phyloP scores from a whole-genome alignment of 176 grass and related monocot species.

The Phoenix dactylifera region DNA sequence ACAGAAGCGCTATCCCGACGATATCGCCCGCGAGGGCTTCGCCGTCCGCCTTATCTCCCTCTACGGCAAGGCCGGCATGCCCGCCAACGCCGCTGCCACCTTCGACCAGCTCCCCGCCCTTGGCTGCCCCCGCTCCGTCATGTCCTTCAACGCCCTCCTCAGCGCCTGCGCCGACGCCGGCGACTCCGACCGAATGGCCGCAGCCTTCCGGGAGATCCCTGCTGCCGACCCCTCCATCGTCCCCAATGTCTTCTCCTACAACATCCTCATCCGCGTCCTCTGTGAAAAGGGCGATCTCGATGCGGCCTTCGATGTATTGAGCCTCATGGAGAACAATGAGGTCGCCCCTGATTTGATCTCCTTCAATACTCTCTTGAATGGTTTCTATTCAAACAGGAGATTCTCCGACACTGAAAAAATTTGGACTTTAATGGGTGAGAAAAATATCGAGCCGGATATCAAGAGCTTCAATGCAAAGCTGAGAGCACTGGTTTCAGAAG shows the following conservation, averaged over 20 bases:
- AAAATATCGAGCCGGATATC: slow-evolving; percentile 7
- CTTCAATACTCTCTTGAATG: slow-evolving; percentile 45
- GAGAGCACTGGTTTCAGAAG: slow-evolving; percentile 28
- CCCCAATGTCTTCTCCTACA: slow-evolving; percentile 33
- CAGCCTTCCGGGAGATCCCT: slow-evolving; percentile 26
- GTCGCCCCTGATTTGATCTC: slow-evolving; percentile 23
- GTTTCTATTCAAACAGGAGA: slow-evolving; percentile 20
- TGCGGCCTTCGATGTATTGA: slow-evolving; percentile 28
- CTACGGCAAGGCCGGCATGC: slow-evolving; percentile 47
- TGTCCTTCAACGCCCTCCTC: slow-evolving; percentile 30
- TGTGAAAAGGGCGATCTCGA: slow-evolving; percentile 40
- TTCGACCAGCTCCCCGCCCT: slow-evolving; percentile 15
- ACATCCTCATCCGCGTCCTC: slow-evolving; percentile 33
- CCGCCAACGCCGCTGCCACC: slow-evolving; percentile 29
- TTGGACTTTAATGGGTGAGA: slow-evolving; percentile 14
- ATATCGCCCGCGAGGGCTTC: slow-evolving; percentile 25
- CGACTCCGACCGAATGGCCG: slow-evolving; percentile 17
- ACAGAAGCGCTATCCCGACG: slow-evolving; percentile 41
- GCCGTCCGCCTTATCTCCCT: slow-evolving; percentile 40
- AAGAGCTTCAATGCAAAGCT: slow-evolving; percentile 53
- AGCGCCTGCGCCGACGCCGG: not conserved
- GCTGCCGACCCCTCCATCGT: slow-evolving; percentile 22
- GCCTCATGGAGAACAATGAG: slow-evolving; percentile 38
- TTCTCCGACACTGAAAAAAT: slow-evolving; percentile 24
- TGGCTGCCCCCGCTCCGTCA: slow-evolving; percentile 16